Percentiles rank a stretch among this genome's conserved stretches.
Evolutionary conservation across 164 flowering plant species (phyloP).

Genomic region (Aristolochia californica): DNA sequence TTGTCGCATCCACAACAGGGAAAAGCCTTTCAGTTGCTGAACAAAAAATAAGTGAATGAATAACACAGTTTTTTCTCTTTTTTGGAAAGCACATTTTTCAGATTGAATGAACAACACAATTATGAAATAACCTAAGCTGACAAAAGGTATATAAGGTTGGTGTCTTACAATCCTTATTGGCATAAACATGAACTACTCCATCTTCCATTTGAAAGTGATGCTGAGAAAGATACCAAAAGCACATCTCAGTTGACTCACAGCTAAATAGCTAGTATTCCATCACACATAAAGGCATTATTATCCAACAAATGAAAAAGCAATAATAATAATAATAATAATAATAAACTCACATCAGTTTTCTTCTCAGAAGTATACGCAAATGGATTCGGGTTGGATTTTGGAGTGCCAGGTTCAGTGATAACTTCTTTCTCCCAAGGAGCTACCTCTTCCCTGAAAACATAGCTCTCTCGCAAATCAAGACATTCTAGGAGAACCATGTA

Average conservation of each 20-base stretch:
- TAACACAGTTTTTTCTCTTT: background rate
- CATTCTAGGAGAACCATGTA: slow-evolving; percentile 69
- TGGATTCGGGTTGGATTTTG: slow-evolving; percentile 79
- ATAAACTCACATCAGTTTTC: slow-evolving; percentile 68
- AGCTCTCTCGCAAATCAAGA: slow-evolving; percentile 74
- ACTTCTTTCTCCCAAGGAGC: slow-evolving; percentile 95
- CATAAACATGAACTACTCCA: slow-evolving; percentile 90
- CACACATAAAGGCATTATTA: background rate
- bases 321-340: too few species aligned
- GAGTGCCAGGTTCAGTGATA: slow-evolving; percentile 88
- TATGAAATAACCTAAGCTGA: background rate
- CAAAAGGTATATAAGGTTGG: background rate
- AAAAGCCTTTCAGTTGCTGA: slow-evolving; percentile 77
- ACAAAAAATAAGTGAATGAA: slow-evolving; percentile 5
- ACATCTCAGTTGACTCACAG: background rate
- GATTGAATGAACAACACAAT: background rate
- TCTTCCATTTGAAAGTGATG: slow-evolving; percentile 90
- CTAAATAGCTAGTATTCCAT: background rate
- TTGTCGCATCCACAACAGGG: slow-evolving; percentile 88
- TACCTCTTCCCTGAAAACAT: slow-evolving; percentile 68
- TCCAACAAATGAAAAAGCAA: background rate
- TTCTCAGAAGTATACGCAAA: slow-evolving; percentile 58
- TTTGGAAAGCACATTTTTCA: background rate
- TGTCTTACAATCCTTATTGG: slow-evolving; percentile 70
- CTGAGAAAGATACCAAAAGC: slow-evolving; percentile 31